These are phyloP conservation scores for Pholiota microspora DNA, from an alignment of 768 basidiomycete species.

Conservation along the genomic window DNA sequence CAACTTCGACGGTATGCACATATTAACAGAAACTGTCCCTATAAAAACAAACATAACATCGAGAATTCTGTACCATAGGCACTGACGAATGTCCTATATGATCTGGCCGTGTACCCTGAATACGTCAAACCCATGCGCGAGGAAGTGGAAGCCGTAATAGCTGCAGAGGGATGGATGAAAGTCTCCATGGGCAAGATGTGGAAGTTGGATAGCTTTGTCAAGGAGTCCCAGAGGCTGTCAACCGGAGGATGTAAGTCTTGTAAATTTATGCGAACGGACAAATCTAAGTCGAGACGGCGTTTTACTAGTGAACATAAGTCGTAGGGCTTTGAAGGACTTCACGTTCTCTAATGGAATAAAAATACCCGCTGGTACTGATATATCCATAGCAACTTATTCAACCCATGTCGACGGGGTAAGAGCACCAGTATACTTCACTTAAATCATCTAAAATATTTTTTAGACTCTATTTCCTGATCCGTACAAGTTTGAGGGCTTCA, in stretches of 20 bases:
- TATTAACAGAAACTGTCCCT: no score
- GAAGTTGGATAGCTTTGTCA: constrained; percentile 50
- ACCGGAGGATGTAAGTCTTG: constrained; percentile 13
- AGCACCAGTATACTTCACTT: no score
- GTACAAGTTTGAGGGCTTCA: constrained; percentile 42
- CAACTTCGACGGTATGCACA: constrained; percentile 32
- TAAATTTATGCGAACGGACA: no score
- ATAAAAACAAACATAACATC: background rate
- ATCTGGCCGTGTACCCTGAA: constrained; percentile 30
- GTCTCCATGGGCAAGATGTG: constrained; percentile 34
- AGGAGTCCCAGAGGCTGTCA: constrained; percentile 37
- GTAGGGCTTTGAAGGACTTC: constrained; percentile 27
- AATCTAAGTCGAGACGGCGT: background rate
- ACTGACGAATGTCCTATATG: constrained; percentile 35
- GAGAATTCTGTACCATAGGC: constrained; percentile 20
- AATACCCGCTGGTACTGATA: constrained; percentile 26
- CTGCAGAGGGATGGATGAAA: constrained; percentile 32
- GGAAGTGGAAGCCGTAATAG: constrained; percentile 33
- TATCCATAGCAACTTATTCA: constrained; percentile 17
- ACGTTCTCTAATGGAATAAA: constrained; percentile 32
- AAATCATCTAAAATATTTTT: no score
- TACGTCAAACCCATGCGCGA: constrained; percentile 37
- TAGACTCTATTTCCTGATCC: no score
- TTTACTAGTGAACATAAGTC: constrained; percentile 24
- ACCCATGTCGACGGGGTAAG: constrained; percentile 26